Evolutionary conservation across 306 rosid genomes (phyloP).

Genomic region (Arachis hypogaea): DNA sequence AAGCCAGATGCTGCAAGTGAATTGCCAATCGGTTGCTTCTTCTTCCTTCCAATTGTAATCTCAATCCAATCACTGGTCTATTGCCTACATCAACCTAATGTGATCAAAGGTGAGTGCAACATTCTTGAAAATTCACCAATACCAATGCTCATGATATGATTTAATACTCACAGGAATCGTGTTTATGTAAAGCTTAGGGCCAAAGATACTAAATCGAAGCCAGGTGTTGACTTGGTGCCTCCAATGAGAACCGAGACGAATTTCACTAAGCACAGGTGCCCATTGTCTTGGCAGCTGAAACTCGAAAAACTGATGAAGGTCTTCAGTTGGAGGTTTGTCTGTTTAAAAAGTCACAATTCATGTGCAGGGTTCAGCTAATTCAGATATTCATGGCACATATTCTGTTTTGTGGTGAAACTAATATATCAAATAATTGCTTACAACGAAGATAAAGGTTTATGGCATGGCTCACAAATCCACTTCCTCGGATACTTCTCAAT

Average conservation of each 20-base stretch:
- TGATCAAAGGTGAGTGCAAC: too few species aligned
- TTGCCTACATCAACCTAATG: constrained; percentile 80
- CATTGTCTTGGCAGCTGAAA: constrained; percentile 91
- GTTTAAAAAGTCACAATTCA: constrained; percentile 39
- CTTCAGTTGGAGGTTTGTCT: constrained; percentile 85
- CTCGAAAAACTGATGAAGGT: constrained; percentile 86
- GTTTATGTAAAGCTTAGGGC: constrained; percentile 83
- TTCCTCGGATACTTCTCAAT: constrained; percentile 68
- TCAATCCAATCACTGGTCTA: constrained; percentile 82
- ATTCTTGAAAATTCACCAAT: background rate
- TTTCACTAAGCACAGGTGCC: constrained; percentile 86
- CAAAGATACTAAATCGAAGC: constrained; percentile 74
- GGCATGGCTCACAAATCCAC: constrained; percentile 89
- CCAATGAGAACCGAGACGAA: constrained; percentile 79
- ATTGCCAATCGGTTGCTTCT: constrained; percentile 82
- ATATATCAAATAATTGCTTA: constrained; percentile 35
- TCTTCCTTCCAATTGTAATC: constrained; percentile 84
- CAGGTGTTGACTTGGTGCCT: constrained; percentile 66
- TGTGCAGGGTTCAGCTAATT: constrained; percentile 13
- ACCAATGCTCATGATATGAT: background rate
- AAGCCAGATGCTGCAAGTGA: constrained; percentile 79
- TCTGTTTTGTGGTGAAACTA: constrained; percentile 19
- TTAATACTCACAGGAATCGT: constrained; percentile 63
- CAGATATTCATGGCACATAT: constrained; percentile 20
- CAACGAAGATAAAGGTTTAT: constrained; percentile 86